Conservation (phyloP, 2,329 filamentous ascomycete genomes). For the Colletotrichum sp. region DNA sequence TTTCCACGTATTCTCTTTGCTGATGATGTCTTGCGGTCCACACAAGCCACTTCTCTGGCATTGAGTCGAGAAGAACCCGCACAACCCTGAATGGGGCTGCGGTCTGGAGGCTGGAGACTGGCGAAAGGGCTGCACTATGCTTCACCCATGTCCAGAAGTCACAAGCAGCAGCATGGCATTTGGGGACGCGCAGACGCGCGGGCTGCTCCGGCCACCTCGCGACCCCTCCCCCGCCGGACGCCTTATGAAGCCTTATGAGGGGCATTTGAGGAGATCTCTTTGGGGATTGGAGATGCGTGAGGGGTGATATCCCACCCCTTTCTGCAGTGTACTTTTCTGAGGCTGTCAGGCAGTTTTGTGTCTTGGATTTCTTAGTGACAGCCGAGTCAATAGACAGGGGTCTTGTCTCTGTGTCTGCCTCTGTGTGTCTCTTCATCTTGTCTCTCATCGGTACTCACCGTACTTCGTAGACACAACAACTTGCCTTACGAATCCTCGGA, state of each 20-base stretch:
- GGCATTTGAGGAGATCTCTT: not conserved
- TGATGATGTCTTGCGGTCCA: not conserved
- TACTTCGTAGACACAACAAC: not conserved
- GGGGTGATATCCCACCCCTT: not conserved
- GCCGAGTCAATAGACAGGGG: not conserved
- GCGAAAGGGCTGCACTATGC: not conserved
- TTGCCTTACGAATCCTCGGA: not conserved
- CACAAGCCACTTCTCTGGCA: not conserved
- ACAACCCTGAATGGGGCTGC: not conserved
- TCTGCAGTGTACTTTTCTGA: not conserved
- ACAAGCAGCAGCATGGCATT: not conserved
- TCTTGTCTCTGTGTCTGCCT: not conserved
- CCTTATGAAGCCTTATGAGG: not conserved
- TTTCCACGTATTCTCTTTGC: not conserved
- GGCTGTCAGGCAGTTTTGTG: not conserved
- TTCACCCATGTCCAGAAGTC: not conserved
- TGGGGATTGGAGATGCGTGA: not conserved
- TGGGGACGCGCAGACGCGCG: not conserved
- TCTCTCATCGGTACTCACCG: not conserved
- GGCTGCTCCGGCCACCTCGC: not conserved
- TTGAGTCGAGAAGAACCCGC: not conserved
- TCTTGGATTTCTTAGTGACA: not conserved
- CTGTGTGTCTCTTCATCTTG: not conserved
- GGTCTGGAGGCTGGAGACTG: not conserved
- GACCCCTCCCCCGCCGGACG: conserved; percentile 2